Conservation (phyloP, 495 filamentous ascomycete species). For the Podospora conica region DNA sequence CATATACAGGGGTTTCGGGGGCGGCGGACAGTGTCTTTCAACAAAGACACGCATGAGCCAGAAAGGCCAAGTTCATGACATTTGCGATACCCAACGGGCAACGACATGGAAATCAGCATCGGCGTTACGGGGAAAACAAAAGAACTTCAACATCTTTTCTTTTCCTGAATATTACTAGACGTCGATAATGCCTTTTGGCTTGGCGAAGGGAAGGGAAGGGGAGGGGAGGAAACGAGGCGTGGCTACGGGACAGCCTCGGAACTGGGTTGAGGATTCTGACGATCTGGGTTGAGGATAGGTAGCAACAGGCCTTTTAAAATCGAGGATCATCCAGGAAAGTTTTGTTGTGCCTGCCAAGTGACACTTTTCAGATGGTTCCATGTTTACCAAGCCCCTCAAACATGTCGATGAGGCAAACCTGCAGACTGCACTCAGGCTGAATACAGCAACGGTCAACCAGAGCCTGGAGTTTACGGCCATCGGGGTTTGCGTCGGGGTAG, state of each 20-base stretch:
- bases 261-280: background rate
- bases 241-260: background rate
- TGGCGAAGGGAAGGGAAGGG: conserved; percentile 16
- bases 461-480: background rate
- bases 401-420: background rate
- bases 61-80: conserved; percentile 27
- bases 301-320: background rate
- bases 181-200: conserved; percentile 31
- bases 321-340: background rate
- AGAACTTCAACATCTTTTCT: conserved; percentile 44
- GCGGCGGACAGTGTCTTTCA: conserved; percentile 34
- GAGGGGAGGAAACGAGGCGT: background rate
- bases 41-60: conserved; percentile 38
- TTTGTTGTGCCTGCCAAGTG: background rate
- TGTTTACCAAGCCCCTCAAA: background rate
- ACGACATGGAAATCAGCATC: conserved; percentile 31
- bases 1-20: conserved; percentile 18
- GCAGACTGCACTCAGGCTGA: background rate
- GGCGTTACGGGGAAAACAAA: conserved; percentile 40
- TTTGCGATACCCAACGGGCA: conserved; percentile 33
- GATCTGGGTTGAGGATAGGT: background rate
- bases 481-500: background rate
- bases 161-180: conserved; percentile 31
- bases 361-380: background rate
- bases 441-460: background rate